Evolutionary conservation across 257 asterid genomes (phyloP), one percentile per base, ranked within the genome.

Genomic region (Solanum virginianum): DNA sequence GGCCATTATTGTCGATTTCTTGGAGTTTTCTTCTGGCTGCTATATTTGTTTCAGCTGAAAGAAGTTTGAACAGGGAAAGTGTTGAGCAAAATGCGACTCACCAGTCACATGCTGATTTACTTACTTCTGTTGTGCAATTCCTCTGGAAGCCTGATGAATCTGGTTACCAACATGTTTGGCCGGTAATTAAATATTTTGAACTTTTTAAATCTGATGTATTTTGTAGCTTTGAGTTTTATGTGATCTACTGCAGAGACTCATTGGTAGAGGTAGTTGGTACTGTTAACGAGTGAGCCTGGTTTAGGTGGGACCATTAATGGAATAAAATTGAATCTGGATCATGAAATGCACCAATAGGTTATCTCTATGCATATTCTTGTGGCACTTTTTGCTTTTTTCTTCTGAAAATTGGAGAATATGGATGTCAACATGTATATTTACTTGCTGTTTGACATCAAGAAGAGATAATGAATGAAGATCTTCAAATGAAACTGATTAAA

Each of bases 161-260:
- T n/a, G 99, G 96, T 65, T 95, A 93, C 93, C 92, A 92, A 3
- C 99, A 92, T 87, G 93, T 92, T 88, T 95, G 99, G 99, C 99
- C 99, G 94, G 99, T 95, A 90, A 93, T 95, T 92, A 43, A 1
- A 59, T 20, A n/a, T 0, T 59, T 59, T 59, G 29, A n/a, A 20
- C 66, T 59, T 59, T 59, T 47, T 47, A 1, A 0, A 51, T 77
- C 13, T 51, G 24, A 24, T 51, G 82, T 79, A 26, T 79, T 79
- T 79, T 59, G 66, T 59, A 20, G 66, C 26, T 59, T 59, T 77
- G 62, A 75, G 11, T 75, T 24, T 77, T 77, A 24, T 75, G 22
- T 49, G 81, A 75, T 47, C 60, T 75, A 24, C 17, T 62, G 29
- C 10, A 8, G 26, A n/a, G 24, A 51, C 53, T 77, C 63, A 51